Evolutionary conservation across 2,329 filamentous ascomycete species (phyloP), one percentile per base, ranked within the genome.

Genomic region (Talaromyces sp.): DNA sequence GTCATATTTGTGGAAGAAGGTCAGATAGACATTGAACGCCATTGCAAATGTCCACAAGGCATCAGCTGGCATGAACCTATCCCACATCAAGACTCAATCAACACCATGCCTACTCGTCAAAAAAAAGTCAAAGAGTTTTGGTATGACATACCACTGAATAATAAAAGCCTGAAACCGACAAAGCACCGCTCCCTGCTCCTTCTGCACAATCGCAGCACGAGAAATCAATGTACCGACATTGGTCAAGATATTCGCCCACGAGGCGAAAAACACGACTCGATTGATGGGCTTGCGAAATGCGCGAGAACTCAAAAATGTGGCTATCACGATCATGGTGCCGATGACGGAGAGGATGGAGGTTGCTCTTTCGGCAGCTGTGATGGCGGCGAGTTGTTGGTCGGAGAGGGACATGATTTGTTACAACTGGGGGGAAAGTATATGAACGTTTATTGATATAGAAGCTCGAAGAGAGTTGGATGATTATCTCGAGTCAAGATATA

Each of bases 271-370:
- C 9, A 93, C 86, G 0, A 95, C 80, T 17, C 90, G 81, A 68
- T 94, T 94, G 75, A 94, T 91, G n/a, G 89, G 88, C 68, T 91
- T 93, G 66, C 89, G 88, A 69, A 94, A 94, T 5, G 81, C 80
- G 15, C 79, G 80, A 33, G 86, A 89, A n/a, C 73, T 71, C 31
- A 82, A 74, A 67, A 92, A 94, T 2, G 88, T 91, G 57, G 78
- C 65, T 56, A 93, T 84, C 66, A 91, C 88, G 69, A 92, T 84
- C 33, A 86, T 64, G 43, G 86, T 89, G 58, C 88, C 89, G 1
- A 87, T 53, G 0, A 94, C 71, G 1, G 89, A 93, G 43, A 92
- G 73, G 7, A 85, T 79, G 0, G 89, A 92, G 67, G 85, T 84
- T 15, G 81, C 75, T 51, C 89, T 81, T 71, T 91, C 88, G 50